These are phyloP conservation scores for Aspergillus biplanus DNA, from an alignment of 495 filamentous ascomycete species.

Conservation along the genomic window DNA sequence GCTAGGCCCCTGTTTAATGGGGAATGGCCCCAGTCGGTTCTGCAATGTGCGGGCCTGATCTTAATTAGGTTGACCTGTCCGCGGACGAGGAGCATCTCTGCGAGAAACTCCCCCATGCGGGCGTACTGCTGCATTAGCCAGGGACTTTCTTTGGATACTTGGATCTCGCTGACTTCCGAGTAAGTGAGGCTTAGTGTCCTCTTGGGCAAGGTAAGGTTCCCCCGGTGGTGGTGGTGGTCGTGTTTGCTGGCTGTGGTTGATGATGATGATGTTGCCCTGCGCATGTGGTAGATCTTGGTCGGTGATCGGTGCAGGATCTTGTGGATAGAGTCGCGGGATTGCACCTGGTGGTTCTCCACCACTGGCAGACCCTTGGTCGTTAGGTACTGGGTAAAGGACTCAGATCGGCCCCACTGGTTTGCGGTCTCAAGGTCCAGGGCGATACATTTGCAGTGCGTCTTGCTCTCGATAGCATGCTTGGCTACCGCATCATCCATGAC, in stretches of 20 bases:
- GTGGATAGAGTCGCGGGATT: constrained; percentile 57
- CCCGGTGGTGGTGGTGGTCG: constrained; percentile 34
- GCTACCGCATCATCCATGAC: constrained; percentile 67
- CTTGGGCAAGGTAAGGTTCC: constrained; percentile 56
- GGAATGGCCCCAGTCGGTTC: constrained; percentile 58
- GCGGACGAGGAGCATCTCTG: constrained; percentile 65
- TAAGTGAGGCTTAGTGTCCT: constrained; percentile 56
- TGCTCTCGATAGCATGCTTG: constrained; percentile 60
- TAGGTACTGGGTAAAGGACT: constrained; percentile 61
- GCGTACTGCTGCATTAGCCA: constrained; percentile 74
- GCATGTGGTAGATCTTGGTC: constrained; percentile 62
- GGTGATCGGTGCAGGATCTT: constrained; percentile 57
- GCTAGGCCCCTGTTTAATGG: constrained; percentile 54
- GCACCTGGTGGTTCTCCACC: constrained; percentile 62
- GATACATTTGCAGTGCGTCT: constrained; percentile 63
- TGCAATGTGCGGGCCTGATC: constrained; percentile 51
- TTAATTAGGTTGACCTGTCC: constrained; percentile 66
- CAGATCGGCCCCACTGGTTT: constrained; percentile 57
- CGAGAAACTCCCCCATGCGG: constrained; percentile 66
- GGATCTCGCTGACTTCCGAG: constrained; percentile 54
- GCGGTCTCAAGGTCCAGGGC: constrained; percentile 56
- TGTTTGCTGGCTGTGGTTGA: constrained; percentile 42
- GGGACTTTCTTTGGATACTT: constrained; percentile 57
- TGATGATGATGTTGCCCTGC: constrained; percentile 45
- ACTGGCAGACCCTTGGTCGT: constrained; percentile 54